Evolutionary conservation across 352 stramenopile species (phyloP).

Genomic region (Globisporangium viniferum): DNA sequence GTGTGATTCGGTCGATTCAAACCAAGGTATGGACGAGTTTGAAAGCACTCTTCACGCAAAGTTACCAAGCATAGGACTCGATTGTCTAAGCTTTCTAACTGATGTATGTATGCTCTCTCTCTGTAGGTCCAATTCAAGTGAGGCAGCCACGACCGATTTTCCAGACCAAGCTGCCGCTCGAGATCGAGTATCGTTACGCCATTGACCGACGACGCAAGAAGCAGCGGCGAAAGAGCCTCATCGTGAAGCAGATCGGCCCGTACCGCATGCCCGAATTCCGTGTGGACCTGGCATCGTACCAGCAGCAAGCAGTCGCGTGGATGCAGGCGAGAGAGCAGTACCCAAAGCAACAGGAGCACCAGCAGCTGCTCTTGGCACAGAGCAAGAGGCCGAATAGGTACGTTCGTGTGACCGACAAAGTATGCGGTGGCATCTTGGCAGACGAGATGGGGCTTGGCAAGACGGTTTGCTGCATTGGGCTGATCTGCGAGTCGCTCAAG

Average conservation of each 20-base stretch:
- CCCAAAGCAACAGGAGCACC: slow-evolving; percentile 4
- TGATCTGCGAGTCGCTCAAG: slow-evolving; percentile 68
- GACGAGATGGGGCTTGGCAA: slow-evolving; percentile 90
- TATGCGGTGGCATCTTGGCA: slow-evolving; percentile 77
- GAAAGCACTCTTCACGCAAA: not conserved
- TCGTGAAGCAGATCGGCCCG: slow-evolving; percentile 36
- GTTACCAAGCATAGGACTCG: not conserved
- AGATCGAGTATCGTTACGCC: slow-evolving; percentile 55
- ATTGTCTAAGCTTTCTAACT: not conserved
- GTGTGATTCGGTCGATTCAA: slow-evolving; percentile 10
- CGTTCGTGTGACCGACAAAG: slow-evolving; percentile 28
- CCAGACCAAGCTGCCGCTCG: slow-evolving; percentile 56
- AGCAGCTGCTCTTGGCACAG: not conserved
- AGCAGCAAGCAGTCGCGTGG: slow-evolving; percentile 86
- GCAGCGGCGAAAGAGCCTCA: slow-evolving; percentile 23
- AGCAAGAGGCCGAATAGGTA: slow-evolving; percentile 26
- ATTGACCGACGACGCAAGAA: slow-evolving; percentile 47
- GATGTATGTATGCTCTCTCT: not conserved
- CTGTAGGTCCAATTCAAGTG: not conserved
- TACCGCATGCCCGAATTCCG: slow-evolving; percentile 48
- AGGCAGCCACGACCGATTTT: slow-evolving; percentile 21
- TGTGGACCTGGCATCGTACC: slow-evolving; percentile 74
- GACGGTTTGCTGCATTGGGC: slow-evolving; percentile 86
- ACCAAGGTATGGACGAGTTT: not conserved
- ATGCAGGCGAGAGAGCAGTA: slow-evolving; percentile 69